These are phyloP conservation scores for Pseudocercospora vitis DNA, from an alignment of 2,329 filamentous ascomycete species.

Conservation along the genomic window DNA sequence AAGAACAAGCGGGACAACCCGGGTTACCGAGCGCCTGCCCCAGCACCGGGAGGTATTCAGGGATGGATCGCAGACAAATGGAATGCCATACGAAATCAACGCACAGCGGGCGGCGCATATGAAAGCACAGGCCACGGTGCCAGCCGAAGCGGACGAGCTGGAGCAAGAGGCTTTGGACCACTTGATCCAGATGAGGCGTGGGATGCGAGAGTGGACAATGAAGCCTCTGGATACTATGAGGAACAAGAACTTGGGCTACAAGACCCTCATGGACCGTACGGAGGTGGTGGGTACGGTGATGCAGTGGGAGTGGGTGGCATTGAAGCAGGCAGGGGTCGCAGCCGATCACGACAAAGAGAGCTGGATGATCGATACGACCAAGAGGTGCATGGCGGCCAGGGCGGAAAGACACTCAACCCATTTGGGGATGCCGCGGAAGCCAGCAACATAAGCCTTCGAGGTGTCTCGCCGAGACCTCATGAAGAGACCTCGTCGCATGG, in stretches of 20 bases:
- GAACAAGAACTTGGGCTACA: slow-evolving; percentile 70
- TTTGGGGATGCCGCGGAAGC: slow-evolving; percentile 69
- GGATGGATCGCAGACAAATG: slow-evolving; percentile 73
- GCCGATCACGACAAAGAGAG: slow-evolving; percentile 51
- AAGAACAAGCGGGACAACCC: slow-evolving; percentile 27
- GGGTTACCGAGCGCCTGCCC: slow-evolving; percentile 53
- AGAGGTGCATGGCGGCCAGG: slow-evolving; percentile 44
- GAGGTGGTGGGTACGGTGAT: slow-evolving; percentile 42
- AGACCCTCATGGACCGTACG: slow-evolving; percentile 44
- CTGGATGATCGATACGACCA: slow-evolving; percentile 49
- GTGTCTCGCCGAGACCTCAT: slow-evolving; percentile 73
- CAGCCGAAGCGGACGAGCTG: slow-evolving; percentile 22
- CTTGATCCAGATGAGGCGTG: slow-evolving; percentile 83
- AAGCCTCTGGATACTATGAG: slow-evolving; percentile 70
- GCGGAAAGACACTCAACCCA: slow-evolving; percentile 53
- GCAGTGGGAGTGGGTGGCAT: slow-evolving; percentile 35
- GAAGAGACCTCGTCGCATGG: slow-evolving; percentile 51
- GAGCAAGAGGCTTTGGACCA: slow-evolving; percentile 60
- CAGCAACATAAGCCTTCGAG: slow-evolving; percentile 63
- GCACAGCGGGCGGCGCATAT: slow-evolving; percentile 57
- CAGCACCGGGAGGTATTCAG: slow-evolving; percentile 60
- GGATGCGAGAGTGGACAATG: slow-evolving; percentile 75
- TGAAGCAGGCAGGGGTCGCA: slow-evolving; percentile 46
- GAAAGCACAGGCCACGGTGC: slow-evolving; percentile 40
- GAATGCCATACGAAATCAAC: slow-evolving; percentile 63